Conservation (phyloP, 2,329 filamentous ascomycete species). For the Ophiocordyceps australis region DNA sequence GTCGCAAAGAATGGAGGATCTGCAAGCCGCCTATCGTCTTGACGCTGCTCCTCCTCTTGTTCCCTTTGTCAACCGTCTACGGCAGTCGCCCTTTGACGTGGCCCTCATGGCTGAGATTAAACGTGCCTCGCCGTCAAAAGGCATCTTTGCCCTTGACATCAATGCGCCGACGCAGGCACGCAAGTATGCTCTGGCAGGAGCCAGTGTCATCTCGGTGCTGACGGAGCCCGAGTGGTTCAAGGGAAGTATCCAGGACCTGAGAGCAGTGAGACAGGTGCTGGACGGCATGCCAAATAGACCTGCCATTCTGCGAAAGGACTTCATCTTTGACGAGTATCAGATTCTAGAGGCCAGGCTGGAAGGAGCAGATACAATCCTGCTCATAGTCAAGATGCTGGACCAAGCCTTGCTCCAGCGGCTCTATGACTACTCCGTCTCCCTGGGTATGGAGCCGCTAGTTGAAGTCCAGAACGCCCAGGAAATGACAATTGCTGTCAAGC, state of each 20-base stretch:
- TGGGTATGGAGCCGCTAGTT: constrained; percentile 95
- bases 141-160: constrained; percentile 72
- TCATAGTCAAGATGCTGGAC: constrained; percentile 98
- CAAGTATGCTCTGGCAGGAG: constrained; percentile 82
- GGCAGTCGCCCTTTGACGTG: constrained; percentile 71
- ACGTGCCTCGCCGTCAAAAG: constrained; percentile 89
- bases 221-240: constrained; percentile 99
- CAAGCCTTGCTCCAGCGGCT: constrained; percentile 52
- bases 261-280: constrained; percentile 73
- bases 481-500: constrained; percentile 70
- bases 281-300: constrained; percentile 83
- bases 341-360: constrained; percentile 87
- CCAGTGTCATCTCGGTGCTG: constrained; percentile 94
- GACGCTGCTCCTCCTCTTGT: constrained; percentile 73
- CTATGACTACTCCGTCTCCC: constrained; percentile 72
- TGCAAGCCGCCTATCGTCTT: constrained; percentile 74
- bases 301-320: constrained; percentile 86
- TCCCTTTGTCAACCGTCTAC: constrained; percentile 60
- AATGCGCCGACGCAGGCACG: constrained; percentile 81
- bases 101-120: constrained; percentile 96
- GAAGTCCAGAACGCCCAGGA: constrained; percentile 92
- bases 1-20: constrained; percentile 64
- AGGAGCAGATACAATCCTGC: constrained; percentile 81
- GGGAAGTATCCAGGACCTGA: constrained; percentile 85
- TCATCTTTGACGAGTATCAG: constrained; percentile 96